Evolutionary conservation across 306 rosid species (phyloP), one percentile per base, ranked within the genome.

Genomic region (Gastrolobium villosum): DNA sequence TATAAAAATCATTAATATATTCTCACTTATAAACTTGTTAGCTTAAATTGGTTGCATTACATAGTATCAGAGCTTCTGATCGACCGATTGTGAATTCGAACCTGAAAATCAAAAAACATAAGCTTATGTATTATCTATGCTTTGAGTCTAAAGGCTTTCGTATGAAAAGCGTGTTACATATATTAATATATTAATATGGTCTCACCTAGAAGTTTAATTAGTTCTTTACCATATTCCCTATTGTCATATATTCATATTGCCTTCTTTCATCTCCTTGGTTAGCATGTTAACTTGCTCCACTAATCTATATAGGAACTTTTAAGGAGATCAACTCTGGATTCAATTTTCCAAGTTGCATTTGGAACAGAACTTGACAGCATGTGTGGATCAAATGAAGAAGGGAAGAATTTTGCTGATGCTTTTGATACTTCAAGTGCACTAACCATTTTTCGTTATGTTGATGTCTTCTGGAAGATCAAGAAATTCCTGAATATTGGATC

Each of bases 341-440:
- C 97, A 52, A 83, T 90, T 32, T 89, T 92, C 83, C 85, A 90
- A 89, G 96, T 89, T 74, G 92, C 91, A 83, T 92, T 92, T 78
- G 97, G 97, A 62, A 79, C 52, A 62, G 93, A 90, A 77, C 83
- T 92, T 50, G 92, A 87, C 86, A 90, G 87, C 87, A 86, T 90
- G 96, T 87, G 97, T 79, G 97, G 88, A 82, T 81, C 97, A 83
- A 86, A 6, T 78, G 86, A 92, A 85, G 97, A 90, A 87, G 91
- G 89, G 40, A 90, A 76, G 77, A 87, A 6, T 1, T 92, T 92
- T 62, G 81, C 88, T 1, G 69, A 67, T 14, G 92, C 93, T 49
- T 90, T 92, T 20, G 96, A 92, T 65, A 80, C 85, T 69, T 84
- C 97, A 2, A 92, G 92, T 41, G 89, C 85, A 32, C 34, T 85